Base-by-base conservation (phyloP, 257 asterid genomes). In the Nemophila menziesii region DNA sequence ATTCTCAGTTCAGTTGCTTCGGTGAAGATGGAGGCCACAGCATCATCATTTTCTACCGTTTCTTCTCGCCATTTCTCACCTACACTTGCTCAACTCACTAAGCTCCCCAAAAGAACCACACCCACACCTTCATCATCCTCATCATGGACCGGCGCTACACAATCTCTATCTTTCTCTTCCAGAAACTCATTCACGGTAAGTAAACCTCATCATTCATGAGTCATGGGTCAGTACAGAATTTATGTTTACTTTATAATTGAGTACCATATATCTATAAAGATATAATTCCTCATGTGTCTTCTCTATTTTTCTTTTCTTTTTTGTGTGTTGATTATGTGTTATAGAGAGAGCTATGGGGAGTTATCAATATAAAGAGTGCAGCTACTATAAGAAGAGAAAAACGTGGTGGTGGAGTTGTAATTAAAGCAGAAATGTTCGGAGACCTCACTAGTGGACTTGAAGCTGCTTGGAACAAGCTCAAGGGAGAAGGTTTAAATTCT, bases 391-490 rank as follows among this genome's bases (percentile, higher is more conserved):
- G 69, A 39, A 74, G 76, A 60, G 70, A 61, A 40, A 65, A 33
- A 66, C 65, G 70, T 33, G 60, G 82, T 11, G 60, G 82, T 11
- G 59, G 52, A 20, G 12, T 57, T 48, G 61, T 67, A 14, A 75
- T 89, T 61, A 69, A 73, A 59, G 98, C 92, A 39, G 98, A 89
- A 65, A 89, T 84, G 94, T 84, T 84, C 57, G 98, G 98, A 43
- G 92, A 89, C 71, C 90, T 89, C 18, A 76, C 94, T 1, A 67
- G 76, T 33, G 95, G 95, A 37, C 87, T 89, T 24, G 95, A 89
- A 70, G 44, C 90, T 11, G 98, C 95, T 40, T 84, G 95, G 98
- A 80, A 57, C 77, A 84, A 84, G 82, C 96, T 89, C 66, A 89
- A 80, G 69, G 98, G 93, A 55, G 96, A 76, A 89, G 98, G 98